Percentiles rank a stretch among this genome's conserved stretches.
Evolutionary conservation across 345 rosid genomes (phyloP).

Genomic region (Microthlaspi erraticum): DNA sequence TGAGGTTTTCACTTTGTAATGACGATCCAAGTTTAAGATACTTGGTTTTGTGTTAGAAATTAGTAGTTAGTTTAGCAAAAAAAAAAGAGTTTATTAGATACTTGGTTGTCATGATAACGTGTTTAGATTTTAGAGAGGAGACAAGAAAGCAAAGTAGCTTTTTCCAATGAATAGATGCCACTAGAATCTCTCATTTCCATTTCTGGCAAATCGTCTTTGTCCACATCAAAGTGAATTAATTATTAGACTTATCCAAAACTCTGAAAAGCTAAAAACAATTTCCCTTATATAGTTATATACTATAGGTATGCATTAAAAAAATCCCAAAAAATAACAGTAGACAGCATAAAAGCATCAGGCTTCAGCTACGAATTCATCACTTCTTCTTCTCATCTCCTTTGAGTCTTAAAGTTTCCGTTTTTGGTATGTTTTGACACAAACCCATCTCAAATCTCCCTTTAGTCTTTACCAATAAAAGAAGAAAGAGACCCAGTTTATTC

Average conservation of each 20-base stretch:
- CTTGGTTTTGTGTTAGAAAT: too few species aligned
- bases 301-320: neutral
- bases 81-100: neutral
- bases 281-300: too few species aligned
- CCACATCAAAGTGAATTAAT: conserved; percentile 21
- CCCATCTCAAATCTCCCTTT: conserved; percentile 1
- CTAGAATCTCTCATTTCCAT: conserved; percentile 10
- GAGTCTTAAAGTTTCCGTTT: conserved; percentile 21
- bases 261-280: conserved; percentile 3
- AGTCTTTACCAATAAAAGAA: neutral
- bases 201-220: conserved; percentile 25
- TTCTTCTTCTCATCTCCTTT: neutral
- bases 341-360: conserved; percentile 31
- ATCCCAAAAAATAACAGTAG: neutral
- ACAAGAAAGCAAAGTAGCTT: conserved; percentile 22
- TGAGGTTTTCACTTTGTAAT: neutral
- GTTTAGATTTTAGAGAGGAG: conserved; percentile 3
- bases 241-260: conserved; percentile 21
- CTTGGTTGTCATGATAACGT: conserved; percentile 2
- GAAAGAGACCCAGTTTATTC: neutral
- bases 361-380: conserved; percentile 10
- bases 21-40: neutral
- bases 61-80: too few species aligned
- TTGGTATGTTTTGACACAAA: neutral
- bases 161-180: conserved; percentile 22